phyloP scores from a whole-genome alignment of 164 flowering plant species.

The Sedum album region DNA sequence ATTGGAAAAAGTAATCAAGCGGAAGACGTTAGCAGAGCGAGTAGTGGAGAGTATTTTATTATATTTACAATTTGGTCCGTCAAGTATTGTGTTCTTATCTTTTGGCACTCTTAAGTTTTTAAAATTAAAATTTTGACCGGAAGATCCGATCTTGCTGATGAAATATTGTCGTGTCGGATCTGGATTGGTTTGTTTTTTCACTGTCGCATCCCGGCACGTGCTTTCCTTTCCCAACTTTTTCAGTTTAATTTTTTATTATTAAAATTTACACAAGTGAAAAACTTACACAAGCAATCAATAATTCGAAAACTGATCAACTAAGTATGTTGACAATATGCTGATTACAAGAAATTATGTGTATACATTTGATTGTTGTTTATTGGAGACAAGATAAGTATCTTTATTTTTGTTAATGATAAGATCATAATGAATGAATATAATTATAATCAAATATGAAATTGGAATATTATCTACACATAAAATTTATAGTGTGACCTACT shows the following conservation, averaged over 20 bases:
- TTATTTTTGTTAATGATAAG: neutral
- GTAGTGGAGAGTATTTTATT: neutral
- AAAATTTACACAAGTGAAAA: too few species aligned
- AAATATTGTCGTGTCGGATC: slow-evolving; percentile 33
- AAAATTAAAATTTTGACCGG: slow-evolving; percentile 13
- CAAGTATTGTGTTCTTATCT: neutral
- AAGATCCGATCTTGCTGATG: slow-evolving; percentile 31
- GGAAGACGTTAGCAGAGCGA: neutral
- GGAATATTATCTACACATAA: neutral
- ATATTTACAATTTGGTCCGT: neutral
- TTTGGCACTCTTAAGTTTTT: neutral
- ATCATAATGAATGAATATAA: too few species aligned
- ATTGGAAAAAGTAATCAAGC: neutral
- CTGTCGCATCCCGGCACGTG: slow-evolving; percentile 34
- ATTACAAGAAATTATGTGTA: neutral
- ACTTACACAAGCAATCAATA: too few species aligned
- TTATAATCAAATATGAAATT: neutral
- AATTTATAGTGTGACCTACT: neutral
- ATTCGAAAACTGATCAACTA: too few species aligned
- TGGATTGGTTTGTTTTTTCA: slow-evolving; percentile 24
- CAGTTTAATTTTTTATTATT: too few species aligned
- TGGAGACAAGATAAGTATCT: neutral
- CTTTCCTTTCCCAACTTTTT: neutral
- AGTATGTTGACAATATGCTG: neutral
- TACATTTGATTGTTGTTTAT: neutral